phyloP scores from a whole-genome alignment of 352 stramenopile species.

The Pythium sukuiense region DNA sequence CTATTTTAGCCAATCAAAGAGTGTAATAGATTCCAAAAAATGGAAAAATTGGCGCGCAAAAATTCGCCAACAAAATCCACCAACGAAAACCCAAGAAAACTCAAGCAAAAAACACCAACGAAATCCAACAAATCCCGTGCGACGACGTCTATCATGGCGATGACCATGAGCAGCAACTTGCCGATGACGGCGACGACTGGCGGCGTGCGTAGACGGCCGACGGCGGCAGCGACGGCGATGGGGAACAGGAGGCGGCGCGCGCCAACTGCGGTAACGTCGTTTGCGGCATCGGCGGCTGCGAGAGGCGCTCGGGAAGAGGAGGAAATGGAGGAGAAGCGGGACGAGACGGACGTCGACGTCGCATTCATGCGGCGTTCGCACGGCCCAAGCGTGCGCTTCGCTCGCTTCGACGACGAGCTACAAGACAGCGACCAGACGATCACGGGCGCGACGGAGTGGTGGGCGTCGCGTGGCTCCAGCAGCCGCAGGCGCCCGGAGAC shows the following conservation, averaged over 20 bases:
- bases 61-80: conserved; percentile 2
- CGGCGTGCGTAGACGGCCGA: neutral
- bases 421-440: conserved; percentile 76
- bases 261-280: neutral
- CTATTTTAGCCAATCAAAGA: conserved; percentile 9
- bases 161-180: conserved; percentile 24
- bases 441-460: conserved; percentile 18
- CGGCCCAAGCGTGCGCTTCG: conserved; percentile 31
- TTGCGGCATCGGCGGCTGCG: neutral
- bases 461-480: conserved; percentile 13
- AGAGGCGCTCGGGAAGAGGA: neutral
- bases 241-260: neutral
- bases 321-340: neutral
- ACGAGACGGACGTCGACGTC: neutral
- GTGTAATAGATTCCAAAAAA: neutral
- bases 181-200: neutral
- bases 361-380: neutral
- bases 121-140: neutral
- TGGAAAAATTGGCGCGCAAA: conserved; percentile 14
- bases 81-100: conserved; percentile 1
- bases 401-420: conserved; percentile 54
- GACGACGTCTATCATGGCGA: conserved; percentile 18
- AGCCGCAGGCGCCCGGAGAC: neutral
- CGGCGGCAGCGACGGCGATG: neutral
- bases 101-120: conserved; percentile 1